A percentile compares a stretch with the other conserved stretches of the same genome.
Evolutionary conservation across 192 early-diverging fungal genomes (phyloP).

Genomic region (Coemansia sp.): DNA sequence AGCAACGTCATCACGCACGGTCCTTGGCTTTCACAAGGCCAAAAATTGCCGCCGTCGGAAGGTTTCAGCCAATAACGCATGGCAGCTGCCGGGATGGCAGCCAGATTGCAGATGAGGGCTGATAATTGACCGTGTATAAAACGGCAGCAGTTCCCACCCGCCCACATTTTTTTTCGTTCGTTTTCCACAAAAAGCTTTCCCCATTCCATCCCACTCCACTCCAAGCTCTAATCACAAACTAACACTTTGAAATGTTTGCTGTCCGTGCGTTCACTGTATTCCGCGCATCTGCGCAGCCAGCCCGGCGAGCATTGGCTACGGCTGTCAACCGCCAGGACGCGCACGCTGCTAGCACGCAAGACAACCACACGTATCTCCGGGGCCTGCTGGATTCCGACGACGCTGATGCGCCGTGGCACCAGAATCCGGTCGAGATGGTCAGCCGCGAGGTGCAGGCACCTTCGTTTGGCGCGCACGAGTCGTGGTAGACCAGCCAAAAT

Average conservation of each 20-base stretch:
- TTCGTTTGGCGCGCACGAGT: constrained; percentile 13
- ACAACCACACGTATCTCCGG: constrained; percentile 32
- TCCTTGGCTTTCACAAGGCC: neutral
- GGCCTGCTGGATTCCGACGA: constrained; percentile 40
- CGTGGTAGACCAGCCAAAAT: constrained; percentile 18
- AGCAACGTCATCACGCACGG: constrained; percentile 5
- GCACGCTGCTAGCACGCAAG: constrained; percentile 1
- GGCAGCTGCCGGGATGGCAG: constrained; percentile 1
- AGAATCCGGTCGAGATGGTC: constrained; percentile 37
- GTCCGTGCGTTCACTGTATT: constrained; percentile 4
- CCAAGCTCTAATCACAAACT: neutral
- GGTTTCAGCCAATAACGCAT: constrained; percentile 4
- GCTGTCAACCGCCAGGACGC: constrained; percentile 9
- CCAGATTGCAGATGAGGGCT: neutral
- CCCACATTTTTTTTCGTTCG: neutral
- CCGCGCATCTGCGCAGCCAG: constrained; percentile 5
- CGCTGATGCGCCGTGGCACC: constrained; percentile 47
- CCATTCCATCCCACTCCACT: neutral
- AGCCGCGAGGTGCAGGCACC: constrained; percentile 47
- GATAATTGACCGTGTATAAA: neutral
- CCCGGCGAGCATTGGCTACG: constrained; percentile 11
- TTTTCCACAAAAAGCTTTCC: neutral
- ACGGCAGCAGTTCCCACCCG: neutral
- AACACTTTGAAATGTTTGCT: constrained; percentile 12
- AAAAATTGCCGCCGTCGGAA: constrained; percentile 3